Base-by-base conservation (phyloP, 371 early-diverging fungal species). In the Funneliformis caledonium region DNA sequence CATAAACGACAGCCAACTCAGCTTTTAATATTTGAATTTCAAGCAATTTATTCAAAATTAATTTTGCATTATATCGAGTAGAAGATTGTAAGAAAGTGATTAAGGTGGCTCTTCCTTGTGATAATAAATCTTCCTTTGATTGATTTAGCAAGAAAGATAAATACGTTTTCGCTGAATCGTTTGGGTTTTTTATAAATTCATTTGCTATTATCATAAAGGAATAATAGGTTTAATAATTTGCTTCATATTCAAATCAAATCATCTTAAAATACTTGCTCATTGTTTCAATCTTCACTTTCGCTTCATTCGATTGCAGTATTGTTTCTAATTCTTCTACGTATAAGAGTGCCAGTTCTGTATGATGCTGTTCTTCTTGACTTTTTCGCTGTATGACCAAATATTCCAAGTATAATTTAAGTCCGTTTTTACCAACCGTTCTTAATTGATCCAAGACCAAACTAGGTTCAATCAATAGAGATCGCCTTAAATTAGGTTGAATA, bases 1-100 rank as follows among this genome's bases (percentile, higher is more conserved):
- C 79, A 50, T 79, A 79, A 59, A 79, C 59, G 19, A 79, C 7
- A 11, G 79, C 79, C n/a, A 79, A 42, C 10, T 79, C 79, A 2
- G 72, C 59, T 56, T 70, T 56, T 26, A 79, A 70, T 26, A 50
- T 19, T 22, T 70, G 22, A 22, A 50, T 43, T 59, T 79, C 70
- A 42, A 67, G 14, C n/a, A 79, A 43, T 56, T 70, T 79, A 16
- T 67, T 33, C 14, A 79, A 65, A 22, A 79, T 12, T 37, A 16
- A 10, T 33, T 69, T 37, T 45, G 43, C 42, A 22, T 79, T 45
- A 50, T 69, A 79, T 48, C 22, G 42, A 2, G 31, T 59, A 19
- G 70, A 79, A 19, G 56, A 12, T 70, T 79, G 79, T 14, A 79
- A 31, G 43, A 70, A 70, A 14, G 2, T 26, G 8, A 79, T 69